phyloP scores from a whole-genome alignment of 495 filamentous ascomycete species.

The Choiromyces venosus region DNA sequence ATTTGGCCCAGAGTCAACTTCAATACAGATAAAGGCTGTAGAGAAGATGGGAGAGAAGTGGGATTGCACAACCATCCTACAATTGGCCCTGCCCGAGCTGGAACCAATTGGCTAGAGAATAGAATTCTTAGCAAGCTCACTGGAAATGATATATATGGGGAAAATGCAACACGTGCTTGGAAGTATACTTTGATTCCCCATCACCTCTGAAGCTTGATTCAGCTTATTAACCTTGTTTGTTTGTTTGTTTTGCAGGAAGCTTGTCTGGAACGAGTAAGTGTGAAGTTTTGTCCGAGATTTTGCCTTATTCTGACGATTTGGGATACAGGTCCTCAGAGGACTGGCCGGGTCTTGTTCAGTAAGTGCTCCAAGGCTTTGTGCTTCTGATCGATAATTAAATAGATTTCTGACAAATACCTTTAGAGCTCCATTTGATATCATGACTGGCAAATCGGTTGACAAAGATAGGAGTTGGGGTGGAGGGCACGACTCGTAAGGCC shows the following conservation, averaged over 20 bases:
- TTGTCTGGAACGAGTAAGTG: constrained; percentile 41
- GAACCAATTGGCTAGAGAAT: constrained; percentile 42
- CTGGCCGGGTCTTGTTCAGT: constrained; percentile 42
- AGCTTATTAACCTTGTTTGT: background rate
- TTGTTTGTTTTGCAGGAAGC: constrained; percentile 18
- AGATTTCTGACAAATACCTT: constrained; percentile 17
- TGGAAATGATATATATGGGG: constrained; percentile 31
- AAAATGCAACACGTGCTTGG: constrained; percentile 41
- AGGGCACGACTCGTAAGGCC: constrained; percentile 41
- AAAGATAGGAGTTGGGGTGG: constrained; percentile 39
- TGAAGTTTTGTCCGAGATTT: background rate
- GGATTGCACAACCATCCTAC: constrained; percentile 35
- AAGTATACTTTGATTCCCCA: constrained; percentile 22
- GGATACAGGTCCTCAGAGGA: constrained; percentile 33
- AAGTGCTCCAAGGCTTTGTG: constrained; percentile 7
- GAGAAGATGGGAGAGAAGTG: constrained; percentile 36
- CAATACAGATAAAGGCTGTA: constrained; percentile 32
- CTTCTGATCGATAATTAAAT: background rate
- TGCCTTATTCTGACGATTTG: background rate
- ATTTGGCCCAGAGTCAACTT: constrained; percentile 42
- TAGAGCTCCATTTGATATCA: constrained; percentile 40
- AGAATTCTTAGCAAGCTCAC: constrained; percentile 37
- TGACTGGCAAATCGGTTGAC: constrained; percentile 37
- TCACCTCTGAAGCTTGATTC: background rate
- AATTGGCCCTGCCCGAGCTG: constrained; percentile 38